A percentile compares a stretch with the other conserved stretches of the same genome.
phyloP scores from a whole-genome alignment of 345 rosid genomes.

The Sonneratia caseolaris region DNA sequence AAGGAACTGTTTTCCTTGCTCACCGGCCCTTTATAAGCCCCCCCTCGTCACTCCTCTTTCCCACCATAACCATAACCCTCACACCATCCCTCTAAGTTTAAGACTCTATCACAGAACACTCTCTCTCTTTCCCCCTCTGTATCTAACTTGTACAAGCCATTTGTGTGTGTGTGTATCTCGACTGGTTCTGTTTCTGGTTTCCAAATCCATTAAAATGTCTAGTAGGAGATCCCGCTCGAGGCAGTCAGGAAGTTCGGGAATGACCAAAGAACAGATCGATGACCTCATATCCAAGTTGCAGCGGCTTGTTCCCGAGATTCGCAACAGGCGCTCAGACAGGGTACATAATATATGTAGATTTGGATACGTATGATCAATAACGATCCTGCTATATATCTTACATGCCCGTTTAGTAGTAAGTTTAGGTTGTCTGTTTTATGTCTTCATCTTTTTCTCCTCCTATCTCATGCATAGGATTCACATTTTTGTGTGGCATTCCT shows the following conservation, averaged over 20 bases:
- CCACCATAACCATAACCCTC: background rate
- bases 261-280: constrained; percentile 70
- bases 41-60: background rate
- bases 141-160: background rate
- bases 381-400: background rate
- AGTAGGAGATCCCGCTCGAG: constrained; percentile 78
- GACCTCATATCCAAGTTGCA: constrained; percentile 75
- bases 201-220: constrained; percentile 38
- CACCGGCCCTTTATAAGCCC: background rate
- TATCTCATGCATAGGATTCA: background rate
- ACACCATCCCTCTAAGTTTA: background rate
- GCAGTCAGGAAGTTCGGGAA: constrained; percentile 48
- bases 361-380: background rate
- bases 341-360: constrained; percentile 16
- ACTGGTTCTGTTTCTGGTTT: background rate
- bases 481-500: background rate
- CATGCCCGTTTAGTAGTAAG: background rate
- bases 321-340: constrained; percentile 61
- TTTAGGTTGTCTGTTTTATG: background rate
- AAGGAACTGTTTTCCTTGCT: too few species aligned
- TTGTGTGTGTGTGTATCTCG: background rate
- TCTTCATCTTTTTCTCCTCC: too few species aligned
- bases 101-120: background rate
- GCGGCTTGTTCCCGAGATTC: constrained; percentile 76
- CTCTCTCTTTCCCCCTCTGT: background rate